phyloP scores from a whole-genome alignment of 176 grass and related monocot genomes.

The Phragmites australis region DNA sequence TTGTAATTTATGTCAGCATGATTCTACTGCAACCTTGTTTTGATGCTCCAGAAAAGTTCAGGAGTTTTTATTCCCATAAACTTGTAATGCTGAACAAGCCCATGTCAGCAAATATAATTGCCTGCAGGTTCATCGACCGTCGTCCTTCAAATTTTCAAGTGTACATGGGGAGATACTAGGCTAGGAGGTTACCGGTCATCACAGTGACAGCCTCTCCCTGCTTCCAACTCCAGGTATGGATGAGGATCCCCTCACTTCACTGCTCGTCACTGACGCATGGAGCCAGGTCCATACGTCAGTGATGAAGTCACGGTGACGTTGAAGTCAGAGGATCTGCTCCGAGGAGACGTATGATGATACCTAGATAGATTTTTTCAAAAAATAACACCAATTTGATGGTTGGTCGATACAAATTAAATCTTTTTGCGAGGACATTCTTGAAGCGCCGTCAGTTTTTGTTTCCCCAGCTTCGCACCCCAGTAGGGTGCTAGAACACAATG shows the following conservation, averaged over 20 bases:
- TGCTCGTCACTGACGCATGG: too few species aligned
- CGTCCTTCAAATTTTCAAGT: background rate
- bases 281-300: too few species aligned
- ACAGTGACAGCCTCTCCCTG: conserved; percentile 70
- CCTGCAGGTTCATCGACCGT: background rate
- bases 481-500: conserved; percentile 74
- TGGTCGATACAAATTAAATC: background rate
- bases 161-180: conserved; percentile 14
- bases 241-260: too few species aligned
- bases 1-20: background rate
- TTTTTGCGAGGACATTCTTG: conserved; percentile 41
- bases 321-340: too few species aligned
- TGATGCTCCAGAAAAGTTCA: background rate
- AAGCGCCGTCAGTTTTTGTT: conserved; percentile 57
- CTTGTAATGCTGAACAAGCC: background rate
- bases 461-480: conserved; percentile 71
- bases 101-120: background rate
- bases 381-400: background rate
- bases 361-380: background rate
- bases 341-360: conserved; percentile 54
- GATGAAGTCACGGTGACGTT: too few species aligned
- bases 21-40: background rate
- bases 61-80: background rate
- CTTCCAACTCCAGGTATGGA: conserved; percentile 57
- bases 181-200: conserved; percentile 57